Evolutionary conservation across 1,284 basidiomycete genomes (phyloP), one percentile per base, ranked within the genome.

Genomic region (Entoloma clypeatum): DNA sequence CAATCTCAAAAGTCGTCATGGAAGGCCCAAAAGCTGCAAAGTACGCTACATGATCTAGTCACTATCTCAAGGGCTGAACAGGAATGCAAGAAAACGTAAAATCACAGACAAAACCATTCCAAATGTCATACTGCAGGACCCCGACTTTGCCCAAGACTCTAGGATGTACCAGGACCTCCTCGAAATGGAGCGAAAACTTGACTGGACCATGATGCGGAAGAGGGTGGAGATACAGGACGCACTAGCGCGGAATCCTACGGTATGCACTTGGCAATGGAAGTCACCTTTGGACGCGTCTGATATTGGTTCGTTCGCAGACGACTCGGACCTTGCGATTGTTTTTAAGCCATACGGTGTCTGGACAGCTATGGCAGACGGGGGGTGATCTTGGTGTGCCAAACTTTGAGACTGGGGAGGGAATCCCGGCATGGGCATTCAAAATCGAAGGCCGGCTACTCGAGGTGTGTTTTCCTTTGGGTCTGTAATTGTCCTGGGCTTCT

Each of bases 131-230:
- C 64, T 77, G 35, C 72, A 83, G 49, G 73, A 77, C 47, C 77
- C 81, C 17, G 76, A 81, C 33, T 86, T 93, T 54, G 75, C 84
- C 13, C 73, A 78, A 49, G 86, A 95, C 63, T 89, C 90, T 16
- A 75, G 75, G 40, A 88, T 95, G 74, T 98, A 97, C 63, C 76
- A 81, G 44, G 81, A 89, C 55, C 71, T 98, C 22, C 68, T 94
- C 33, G 83, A 88, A 46, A 87, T 92, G 75, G 94, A 97, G 63
- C 77, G 87, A 48, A 89, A 86, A 60, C 72, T 98, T 7, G 94
- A 98, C 64, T 98, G 95, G 95, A 95, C 91, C 4, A 83, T 96
- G 65, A 81, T 82, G 52, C 73, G 95, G 51, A 96, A 96, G 63
- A 81, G 79, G 50, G 86, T 88, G 8, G 95, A 98, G 59, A 81